phyloP scores from a whole-genome alignment of 2,329 filamentous ascomycete species.

The Colletotrichum plurivorum region DNA sequence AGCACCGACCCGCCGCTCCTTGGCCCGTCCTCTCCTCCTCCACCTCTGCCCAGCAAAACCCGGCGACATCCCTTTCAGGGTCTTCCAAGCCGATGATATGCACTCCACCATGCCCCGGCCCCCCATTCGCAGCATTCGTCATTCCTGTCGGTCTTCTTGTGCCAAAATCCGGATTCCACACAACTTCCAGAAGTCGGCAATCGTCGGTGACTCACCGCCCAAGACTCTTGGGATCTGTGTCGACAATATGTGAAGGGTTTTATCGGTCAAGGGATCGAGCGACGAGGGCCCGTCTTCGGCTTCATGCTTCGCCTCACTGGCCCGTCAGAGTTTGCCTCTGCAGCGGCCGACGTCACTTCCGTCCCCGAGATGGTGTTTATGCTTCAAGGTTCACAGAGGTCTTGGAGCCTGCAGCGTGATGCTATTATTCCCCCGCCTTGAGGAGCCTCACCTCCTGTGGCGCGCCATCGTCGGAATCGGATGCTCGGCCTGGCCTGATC shows the following conservation, averaged over 20 bases:
- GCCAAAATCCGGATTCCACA: conserved; percentile 33
- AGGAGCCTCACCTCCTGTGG: not conserved
- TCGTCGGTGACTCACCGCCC: conserved; percentile 25
- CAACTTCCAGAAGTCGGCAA: conserved; percentile 24
- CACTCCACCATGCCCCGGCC: conserved; percentile 10
- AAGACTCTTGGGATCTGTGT: not conserved
- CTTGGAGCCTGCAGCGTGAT: conserved; percentile 17
- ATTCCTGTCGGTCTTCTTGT: conserved; percentile 15
- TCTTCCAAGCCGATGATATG: conserved; percentile 24
- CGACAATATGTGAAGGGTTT: conserved; percentile 11
- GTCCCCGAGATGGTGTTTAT: conserved; percentile 20
- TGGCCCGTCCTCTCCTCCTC: conserved; percentile 18
- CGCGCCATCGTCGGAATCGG: not conserved
- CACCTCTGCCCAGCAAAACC: conserved; percentile 20
- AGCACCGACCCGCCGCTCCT: conserved; percentile 32
- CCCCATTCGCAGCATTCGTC: conserved; percentile 27
- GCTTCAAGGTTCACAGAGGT: conserved; percentile 15
- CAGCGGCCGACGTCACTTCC: conserved; percentile 32
- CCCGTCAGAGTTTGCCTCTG: conserved; percentile 13
- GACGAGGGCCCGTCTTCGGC: not conserved
- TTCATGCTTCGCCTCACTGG: conserved; percentile 24
- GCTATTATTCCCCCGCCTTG: conserved; percentile 7
- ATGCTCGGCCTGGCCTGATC: conserved; percentile 5
- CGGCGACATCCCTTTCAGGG: conserved; percentile 31
- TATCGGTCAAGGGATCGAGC: conserved; percentile 8